Conservation (phyloP, 1,284 basidiomycete genomes). For the Neonothopanus nambi region DNA sequence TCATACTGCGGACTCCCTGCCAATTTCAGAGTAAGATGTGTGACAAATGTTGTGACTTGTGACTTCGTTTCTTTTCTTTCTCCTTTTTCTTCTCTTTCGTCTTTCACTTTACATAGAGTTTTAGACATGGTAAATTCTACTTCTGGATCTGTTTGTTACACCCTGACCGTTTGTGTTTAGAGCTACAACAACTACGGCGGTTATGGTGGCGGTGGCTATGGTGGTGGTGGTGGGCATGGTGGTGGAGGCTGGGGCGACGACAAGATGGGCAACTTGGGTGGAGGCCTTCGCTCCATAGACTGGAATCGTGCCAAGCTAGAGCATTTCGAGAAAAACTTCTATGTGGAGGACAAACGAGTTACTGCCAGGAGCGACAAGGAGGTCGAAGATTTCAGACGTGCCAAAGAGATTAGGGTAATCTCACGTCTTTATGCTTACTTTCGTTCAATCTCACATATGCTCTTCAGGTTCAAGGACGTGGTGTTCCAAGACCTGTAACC, state of each 20-base stretch:
- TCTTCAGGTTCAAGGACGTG: constrained; percentile 79
- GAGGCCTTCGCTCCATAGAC: constrained; percentile 83
- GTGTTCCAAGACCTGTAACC: constrained; percentile 88
- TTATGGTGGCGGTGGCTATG: constrained; percentile 31
- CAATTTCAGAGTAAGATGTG: too few species aligned
- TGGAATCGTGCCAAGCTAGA: constrained; percentile 78
- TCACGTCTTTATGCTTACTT: not conserved
- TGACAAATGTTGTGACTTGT: too few species aligned
- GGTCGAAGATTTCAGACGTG: constrained; percentile 82
- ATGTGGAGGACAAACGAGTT: constrained; percentile 90
- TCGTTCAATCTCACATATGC: constrained; percentile 9
- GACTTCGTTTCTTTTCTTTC: not conserved
- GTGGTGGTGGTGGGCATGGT: constrained; percentile 49
- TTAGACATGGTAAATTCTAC: constrained; percentile 6
- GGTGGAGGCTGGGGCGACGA: constrained; percentile 66
- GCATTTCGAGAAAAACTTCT: constrained; percentile 97
- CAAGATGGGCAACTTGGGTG: constrained; percentile 84
- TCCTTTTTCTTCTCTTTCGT: not conserved
- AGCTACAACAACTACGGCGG: constrained; percentile 6
- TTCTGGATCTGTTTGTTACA: not conserved
- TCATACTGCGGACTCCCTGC: too few species aligned
- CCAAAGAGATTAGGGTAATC: constrained; percentile 85
- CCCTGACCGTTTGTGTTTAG: not conserved
- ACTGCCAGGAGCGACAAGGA: constrained; percentile 80
- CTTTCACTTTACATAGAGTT: not conserved